Percentiles rank a stretch among this genome's conserved stretches.
These are phyloP conservation scores for Atkinsonella hypoxylon DNA, from an alignment of 2,329 filamentous ascomycete species.

Conservation along the genomic window DNA sequence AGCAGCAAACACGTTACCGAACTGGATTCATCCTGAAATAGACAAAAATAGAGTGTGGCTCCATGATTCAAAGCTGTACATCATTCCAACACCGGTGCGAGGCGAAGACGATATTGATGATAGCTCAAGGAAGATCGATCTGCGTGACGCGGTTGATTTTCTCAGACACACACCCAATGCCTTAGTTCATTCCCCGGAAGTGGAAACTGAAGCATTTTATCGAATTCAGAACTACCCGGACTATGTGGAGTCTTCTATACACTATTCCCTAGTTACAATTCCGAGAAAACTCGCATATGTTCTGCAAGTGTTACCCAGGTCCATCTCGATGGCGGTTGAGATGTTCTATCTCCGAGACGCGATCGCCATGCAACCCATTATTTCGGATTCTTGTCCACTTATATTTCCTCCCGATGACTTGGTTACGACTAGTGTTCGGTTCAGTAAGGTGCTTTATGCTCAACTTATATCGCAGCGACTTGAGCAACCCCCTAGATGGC, in stretches of 20 bases:
- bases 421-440: constrained; percentile 65
- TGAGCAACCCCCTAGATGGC: constrained; percentile 45
- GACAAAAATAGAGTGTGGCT: constrained; percentile 87
- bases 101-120: constrained; percentile 12
- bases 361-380: constrained; percentile 56
- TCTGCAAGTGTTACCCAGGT: constrained; percentile 60
- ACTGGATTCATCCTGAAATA: constrained; percentile 85
- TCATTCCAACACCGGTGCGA: constrained; percentile 47
- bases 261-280: constrained; percentile 60
- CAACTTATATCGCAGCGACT: constrained; percentile 84
- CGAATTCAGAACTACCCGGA: constrained; percentile 72
- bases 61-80: constrained; percentile 58
- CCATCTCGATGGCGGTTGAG: constrained; percentile 75
- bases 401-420: constrained; percentile 67
- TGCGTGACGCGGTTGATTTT: constrained; percentile 51
- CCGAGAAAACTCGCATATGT: constrained; percentile 75
- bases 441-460: constrained; percentile 82
- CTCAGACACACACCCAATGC: constrained; percentile 43
- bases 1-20: constrained; percentile 75
- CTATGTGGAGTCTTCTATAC: constrained; percentile 63
- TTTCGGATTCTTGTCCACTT: constrained; percentile 40
- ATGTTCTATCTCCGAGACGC: constrained; percentile 87
- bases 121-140: constrained; percentile 31
- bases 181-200: constrained; percentile 57
- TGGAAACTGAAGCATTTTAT: constrained; percentile 87